Percentiles rank a stretch among this genome's conserved stretches.
Evolutionary conservation across 2,329 filamentous ascomycete species (phyloP).

Genomic region (Hypoxylon sp.): DNA sequence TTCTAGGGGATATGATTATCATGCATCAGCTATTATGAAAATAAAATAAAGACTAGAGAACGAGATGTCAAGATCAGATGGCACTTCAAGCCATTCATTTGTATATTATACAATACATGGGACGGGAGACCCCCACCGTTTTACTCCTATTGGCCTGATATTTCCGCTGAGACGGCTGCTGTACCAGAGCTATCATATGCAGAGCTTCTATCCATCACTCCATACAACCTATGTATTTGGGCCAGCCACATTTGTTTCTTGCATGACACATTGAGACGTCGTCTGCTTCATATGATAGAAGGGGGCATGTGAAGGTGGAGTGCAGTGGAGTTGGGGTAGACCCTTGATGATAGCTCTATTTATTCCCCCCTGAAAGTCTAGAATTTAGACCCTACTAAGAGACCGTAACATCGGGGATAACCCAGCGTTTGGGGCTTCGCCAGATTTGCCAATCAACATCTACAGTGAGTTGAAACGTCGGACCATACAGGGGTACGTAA

Average conservation of each 20-base stretch:
- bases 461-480: too few species aligned
- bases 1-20: too few species aligned
- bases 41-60: not conserved
- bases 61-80: not conserved
- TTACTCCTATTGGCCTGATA: constrained; percentile 8
- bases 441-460: too few species aligned
- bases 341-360: too few species aligned
- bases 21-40: constrained; percentile 1
- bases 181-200: constrained; percentile 24
- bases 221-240: constrained; percentile 5
- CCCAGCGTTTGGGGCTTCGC: too few species aligned
- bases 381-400: too few species aligned
- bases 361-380: too few species aligned
- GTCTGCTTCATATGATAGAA: constrained; percentile 33
- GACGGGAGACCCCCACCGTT: not conserved
- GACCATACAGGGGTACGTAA: too few species aligned
- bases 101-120: too few species aligned
- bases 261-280: constrained; percentile 34
- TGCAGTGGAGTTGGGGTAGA: constrained; percentile 19
- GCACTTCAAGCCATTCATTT: too few species aligned
- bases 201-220: constrained; percentile 10
- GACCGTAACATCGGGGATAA: too few species aligned
- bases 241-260: constrained; percentile 16
- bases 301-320: constrained; percentile 31
- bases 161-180: constrained; percentile 21